A percentile compares a stretch with the other conserved stretches of the same genome.
Conservation (phyloP, 257 asterid species). For the Anisodus acutangulus region DNA sequence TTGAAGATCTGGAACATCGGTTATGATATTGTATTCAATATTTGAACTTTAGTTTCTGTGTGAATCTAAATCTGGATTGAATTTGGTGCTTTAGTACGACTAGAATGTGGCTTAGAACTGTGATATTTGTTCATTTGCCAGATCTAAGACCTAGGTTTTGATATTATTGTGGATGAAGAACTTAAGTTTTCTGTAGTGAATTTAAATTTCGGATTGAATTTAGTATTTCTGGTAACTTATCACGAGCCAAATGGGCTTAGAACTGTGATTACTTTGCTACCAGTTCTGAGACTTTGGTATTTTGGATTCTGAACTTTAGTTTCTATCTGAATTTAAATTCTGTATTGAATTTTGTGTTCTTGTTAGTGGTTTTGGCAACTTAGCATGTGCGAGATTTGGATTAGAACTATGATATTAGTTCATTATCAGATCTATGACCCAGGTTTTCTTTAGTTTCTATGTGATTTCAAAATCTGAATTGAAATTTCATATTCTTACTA, state of each 20-base stretch:
- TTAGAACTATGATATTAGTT: not conserved
- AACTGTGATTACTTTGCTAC: not conserved
- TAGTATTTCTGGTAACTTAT: not conserved
- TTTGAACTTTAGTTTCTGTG: not conserved
- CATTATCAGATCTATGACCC: not conserved
- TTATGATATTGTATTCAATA: not conserved
- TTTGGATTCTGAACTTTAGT: not conserved
- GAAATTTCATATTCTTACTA: not conserved
- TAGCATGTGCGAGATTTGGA: not conserved
- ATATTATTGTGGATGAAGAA: not conserved
- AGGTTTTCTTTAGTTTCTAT: not conserved
- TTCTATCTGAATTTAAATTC: not conserved
- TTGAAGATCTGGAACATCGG: constrained; percentile 19
- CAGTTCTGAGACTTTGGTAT: not conserved
- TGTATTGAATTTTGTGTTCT: not conserved
- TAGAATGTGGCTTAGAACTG: not conserved
- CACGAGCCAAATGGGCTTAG: not conserved
- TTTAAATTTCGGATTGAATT: not conserved
- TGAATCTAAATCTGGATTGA: not conserved
- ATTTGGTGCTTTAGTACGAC: not conserved
- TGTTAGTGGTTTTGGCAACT: not conserved
- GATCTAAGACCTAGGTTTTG: not conserved
- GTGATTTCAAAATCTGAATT: not conserved
- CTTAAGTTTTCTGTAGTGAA: not conserved
- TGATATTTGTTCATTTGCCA: not conserved